Percentiles rank a stretch among this genome's conserved stretches.
Evolutionary conservation across 495 filamentous ascomycete genomes (phyloP).

Genomic region (Penicillium coffeae): DNA sequence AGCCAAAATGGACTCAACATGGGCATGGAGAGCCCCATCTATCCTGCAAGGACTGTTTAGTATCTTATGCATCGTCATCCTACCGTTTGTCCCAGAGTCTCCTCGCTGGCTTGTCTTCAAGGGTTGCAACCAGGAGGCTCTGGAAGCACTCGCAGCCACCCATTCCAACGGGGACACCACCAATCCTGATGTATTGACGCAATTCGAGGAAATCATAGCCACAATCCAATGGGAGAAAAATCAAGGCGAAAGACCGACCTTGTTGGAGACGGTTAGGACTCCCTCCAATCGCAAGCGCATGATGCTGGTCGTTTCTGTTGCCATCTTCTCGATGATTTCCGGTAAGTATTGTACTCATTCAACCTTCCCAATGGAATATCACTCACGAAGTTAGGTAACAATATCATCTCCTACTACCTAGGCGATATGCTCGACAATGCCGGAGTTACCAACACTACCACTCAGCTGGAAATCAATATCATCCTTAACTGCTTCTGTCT

Average conservation of each 20-base stretch:
- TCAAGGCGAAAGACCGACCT: too few relatives aligned
- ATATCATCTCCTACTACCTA: too few relatives aligned
- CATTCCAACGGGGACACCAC: conserved; percentile 39
- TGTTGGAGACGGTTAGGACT: neutral
- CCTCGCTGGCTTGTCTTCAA: conserved; percentile 44
- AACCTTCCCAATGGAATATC: too few relatives aligned
- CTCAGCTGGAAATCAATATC: conserved; percentile 4
- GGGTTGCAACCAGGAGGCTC: conserved; percentile 33
- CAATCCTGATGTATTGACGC: too few relatives aligned
- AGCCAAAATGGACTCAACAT: neutral
- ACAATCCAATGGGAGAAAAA: too few relatives aligned
- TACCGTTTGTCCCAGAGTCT: conserved; percentile 31
- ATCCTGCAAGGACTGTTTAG: conserved; percentile 19
- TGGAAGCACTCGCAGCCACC: conserved; percentile 27
- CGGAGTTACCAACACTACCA: neutral
- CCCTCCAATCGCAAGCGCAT: conserved; percentile 1
- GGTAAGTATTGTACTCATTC: neutral
- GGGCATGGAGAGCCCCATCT: conserved; percentile 20
- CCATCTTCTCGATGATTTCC: conserved; percentile 1
- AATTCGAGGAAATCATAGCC: too few relatives aligned
- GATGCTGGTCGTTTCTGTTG: neutral
- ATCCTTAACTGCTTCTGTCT: conserved; percentile 1
- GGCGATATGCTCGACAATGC: conserved; percentile 1
- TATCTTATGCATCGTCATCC: conserved; percentile 11
- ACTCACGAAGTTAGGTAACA: too few relatives aligned